Evolutionary conservation across 768 basidiomycete species (phyloP), one percentile per base, ranked within the genome.

Genomic region (Auriscalpium orientale): DNA sequence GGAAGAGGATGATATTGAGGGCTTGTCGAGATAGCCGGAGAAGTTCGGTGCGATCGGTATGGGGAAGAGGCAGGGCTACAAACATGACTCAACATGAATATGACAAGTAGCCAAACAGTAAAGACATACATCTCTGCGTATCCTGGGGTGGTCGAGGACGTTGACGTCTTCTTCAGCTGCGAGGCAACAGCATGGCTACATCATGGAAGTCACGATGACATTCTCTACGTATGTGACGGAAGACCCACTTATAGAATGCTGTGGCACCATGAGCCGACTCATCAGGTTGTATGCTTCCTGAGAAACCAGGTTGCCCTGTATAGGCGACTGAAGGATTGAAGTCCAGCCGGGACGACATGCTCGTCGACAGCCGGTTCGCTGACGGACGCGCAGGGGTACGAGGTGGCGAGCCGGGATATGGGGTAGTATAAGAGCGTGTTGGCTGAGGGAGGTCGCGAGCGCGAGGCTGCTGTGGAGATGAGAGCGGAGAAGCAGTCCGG

Each of bases 221-320:
- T 28, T 16, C 21, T 34, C 37, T 22, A 10, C 54, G 21, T 8
- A 21, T 15, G 50, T 12, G 43, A 34, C n/a, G 20, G 22, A 36
- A 22, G 1, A 60, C 76, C 49, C 61, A 81, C 86, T 79, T 83
- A 71, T 87, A 88, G 34, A 87, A 76, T 3, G 79, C 71, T 15
- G 72, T 59, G 1, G 78, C 58, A 46, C 65, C 56, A 2, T 60
- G 46, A n/a, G 60, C 52, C 20, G 56, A 60, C n/a, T 61, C 64
- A 22, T 57, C 50, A 20, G 55, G 49, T 13, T 60, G 55, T 28
- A 53, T 57, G 43, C 37, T 56, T 33, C 45, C 51, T 21, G 37
- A 16, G 48, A 53, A 54, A n/a, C 58, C 58, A 49, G 57, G 58
- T 33, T 57, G 59, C 43, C 57, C 66, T 15, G 65, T 54, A 62